phyloP scores from a whole-genome alignment of 2,329 filamentous ascomycete genomes.

The Calonectria henricotiae region DNA sequence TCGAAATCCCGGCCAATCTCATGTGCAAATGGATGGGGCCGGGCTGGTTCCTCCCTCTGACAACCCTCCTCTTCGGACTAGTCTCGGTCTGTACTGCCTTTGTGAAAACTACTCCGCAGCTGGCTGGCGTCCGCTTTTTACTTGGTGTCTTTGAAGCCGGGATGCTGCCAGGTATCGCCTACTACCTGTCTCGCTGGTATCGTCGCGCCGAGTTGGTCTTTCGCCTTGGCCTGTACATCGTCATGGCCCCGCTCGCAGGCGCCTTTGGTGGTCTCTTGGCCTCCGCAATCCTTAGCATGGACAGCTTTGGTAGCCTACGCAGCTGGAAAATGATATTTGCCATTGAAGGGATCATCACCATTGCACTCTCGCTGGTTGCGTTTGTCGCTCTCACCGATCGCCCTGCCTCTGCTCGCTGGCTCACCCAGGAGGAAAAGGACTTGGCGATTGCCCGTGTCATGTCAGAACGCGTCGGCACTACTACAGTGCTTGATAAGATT shows the following conservation, averaged over 20 bases:
- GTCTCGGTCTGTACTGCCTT: constrained; percentile 14
- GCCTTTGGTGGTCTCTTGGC: constrained; percentile 12
- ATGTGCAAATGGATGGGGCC: constrained; percentile 24
- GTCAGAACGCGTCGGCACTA: constrained; percentile 17
- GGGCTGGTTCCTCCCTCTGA: constrained; percentile 17
- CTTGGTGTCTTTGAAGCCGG: constrained; percentile 18
- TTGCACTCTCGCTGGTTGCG: neutral
- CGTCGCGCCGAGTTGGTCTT: constrained; percentile 16
- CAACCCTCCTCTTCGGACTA: constrained; percentile 11
- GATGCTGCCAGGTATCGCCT: constrained; percentile 6
- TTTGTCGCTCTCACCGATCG: constrained; percentile 12
- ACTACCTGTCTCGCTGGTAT: constrained; percentile 16
- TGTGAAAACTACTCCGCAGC: neutral
- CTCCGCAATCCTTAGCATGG: constrained; percentile 4
- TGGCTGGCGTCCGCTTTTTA: constrained; percentile 11
- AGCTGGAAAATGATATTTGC: constrained; percentile 19
- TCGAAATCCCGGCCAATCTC: constrained; percentile 6
- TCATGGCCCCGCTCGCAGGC: constrained; percentile 18
- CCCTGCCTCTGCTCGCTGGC: constrained; percentile 4
- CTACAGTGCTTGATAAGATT: constrained; percentile 13
- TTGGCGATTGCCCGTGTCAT: constrained; percentile 9
- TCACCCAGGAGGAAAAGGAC: constrained; percentile 19
- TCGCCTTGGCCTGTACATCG: constrained; percentile 19
- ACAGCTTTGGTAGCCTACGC: constrained; percentile 5
- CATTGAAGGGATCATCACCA: constrained; percentile 13